phyloP scores from a whole-genome alignment of 1,139 yeast genomes.

The Debaryomyces fabryi region DNA sequence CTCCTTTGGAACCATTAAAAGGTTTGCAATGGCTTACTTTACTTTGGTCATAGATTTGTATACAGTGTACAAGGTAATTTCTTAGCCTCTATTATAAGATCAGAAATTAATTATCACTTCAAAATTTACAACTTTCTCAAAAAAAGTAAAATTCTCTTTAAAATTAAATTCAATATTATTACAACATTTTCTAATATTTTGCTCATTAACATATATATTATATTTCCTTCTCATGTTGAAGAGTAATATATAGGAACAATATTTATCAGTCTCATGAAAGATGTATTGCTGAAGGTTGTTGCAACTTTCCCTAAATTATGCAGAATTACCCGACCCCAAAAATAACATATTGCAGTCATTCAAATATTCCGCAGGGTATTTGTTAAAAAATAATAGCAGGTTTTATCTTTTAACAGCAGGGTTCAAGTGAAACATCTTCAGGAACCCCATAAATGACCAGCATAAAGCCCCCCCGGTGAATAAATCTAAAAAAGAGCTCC shows the following conservation, averaged over 20 bases:
- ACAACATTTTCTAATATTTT: background rate
- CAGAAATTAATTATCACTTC: background rate
- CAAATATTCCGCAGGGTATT: background rate
- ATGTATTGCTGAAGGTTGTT: background rate
- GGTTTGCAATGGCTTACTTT: slow-evolving; percentile 3
- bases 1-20: slow-evolving; percentile 19
- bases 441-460: background rate
- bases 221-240: background rate
- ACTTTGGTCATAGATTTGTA: background rate
- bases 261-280: background rate
- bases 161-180: background rate
- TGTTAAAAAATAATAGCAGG: background rate
- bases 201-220: background rate
- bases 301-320: background rate
- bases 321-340: background rate
- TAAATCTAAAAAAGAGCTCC: too few relatives aligned
- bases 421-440: background rate
- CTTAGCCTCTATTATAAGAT: background rate
- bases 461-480: background rate
- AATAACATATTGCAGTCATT: background rate
- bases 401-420: background rate
- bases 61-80: background rate
- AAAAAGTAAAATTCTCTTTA: background rate
- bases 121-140: background rate
- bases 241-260: background rate